phyloP scores from a whole-genome alignment of 2,329 filamentous ascomycete genomes.

The Alternaria sp. region DNA sequence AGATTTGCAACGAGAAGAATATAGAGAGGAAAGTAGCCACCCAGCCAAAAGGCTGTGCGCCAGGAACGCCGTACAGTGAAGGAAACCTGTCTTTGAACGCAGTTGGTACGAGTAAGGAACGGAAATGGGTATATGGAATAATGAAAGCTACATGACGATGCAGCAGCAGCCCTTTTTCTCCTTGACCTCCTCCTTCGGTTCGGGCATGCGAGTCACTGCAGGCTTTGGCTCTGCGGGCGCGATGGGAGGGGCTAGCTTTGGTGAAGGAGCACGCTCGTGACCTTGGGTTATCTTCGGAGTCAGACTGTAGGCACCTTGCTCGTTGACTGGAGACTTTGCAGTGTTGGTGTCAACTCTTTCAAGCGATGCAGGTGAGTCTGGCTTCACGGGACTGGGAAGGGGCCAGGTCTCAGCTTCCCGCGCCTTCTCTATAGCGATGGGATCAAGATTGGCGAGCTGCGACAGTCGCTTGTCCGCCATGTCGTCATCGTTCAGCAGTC shows the following conservation, averaged over 20 bases:
- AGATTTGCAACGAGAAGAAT: constrained; percentile 23
- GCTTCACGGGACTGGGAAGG: constrained; percentile 45
- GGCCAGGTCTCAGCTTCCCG: constrained; percentile 46
- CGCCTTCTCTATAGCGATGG: constrained; percentile 41
- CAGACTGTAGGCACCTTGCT: constrained; percentile 58
- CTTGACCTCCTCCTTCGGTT: constrained; percentile 65
- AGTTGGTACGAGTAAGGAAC: constrained; percentile 30
- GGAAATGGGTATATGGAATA: constrained; percentile 40
- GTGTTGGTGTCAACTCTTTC: constrained; percentile 35
- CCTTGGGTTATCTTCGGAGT: constrained; percentile 56
- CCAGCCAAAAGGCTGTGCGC: constrained; percentile 19
- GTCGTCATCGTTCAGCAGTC: constrained; percentile 76
- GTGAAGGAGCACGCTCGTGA: constrained; percentile 39
- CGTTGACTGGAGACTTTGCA: constrained; percentile 44
- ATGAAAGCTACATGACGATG: constrained; percentile 71
- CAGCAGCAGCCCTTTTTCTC: constrained; percentile 74
- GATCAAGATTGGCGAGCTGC: constrained; percentile 34
- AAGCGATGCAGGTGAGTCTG: constrained; percentile 19
- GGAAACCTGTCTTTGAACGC: constrained; percentile 33
- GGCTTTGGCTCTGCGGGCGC: constrained; percentile 45
- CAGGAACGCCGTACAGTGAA: constrained; percentile 40
- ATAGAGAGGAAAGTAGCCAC: constrained; percentile 21
- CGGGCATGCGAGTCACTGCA: constrained; percentile 60
- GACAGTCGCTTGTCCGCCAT: constrained; percentile 43
- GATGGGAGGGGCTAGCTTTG: constrained; percentile 33